Evolutionary conservation across 805 yeast species (phyloP), one percentile per base, ranked within the genome.

Genomic region (Tanozyma kutaoensis): DNA sequence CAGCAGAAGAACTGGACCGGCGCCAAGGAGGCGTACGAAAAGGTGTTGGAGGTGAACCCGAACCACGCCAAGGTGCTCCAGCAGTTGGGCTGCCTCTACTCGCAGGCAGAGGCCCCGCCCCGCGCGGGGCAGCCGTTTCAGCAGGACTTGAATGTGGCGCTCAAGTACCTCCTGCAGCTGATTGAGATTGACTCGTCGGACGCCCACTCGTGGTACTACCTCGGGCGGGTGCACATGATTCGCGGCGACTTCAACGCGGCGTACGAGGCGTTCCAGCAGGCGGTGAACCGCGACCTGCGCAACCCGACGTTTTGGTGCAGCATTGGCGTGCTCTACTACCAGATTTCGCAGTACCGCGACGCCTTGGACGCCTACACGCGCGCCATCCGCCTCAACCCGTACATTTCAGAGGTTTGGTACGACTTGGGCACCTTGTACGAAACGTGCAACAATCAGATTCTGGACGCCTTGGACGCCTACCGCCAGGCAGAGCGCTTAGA

Each of bases 261-360:
- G 2, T 91, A 88, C 54, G 97, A 91, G 48, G 93, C 96, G 0
- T 91, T 88, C 69, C 98, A 91, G 58, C 96, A 86, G 50, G 97
- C 97, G 9, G 98, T 91, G 32, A 91, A 91, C 52, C 70, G 95
- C 36, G 97, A 91, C 52, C 78, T 93, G 21, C 70, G 96, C 50
- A 91, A 91, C 52, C 97, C 98, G 31, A 91, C 96, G 2, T 91
- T 91, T 62, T 91, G 98, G 98, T 80, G 93, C 42, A 76, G 86
- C 19, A 79, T 80, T 44, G 98, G 98, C 50, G 98, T 91, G 11
- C 65, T 91, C 32, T 91, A 91, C 57, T 91, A 88, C 54, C 96
- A 91, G 55, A 88, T 91, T 33, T 74, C 91, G 31, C 98, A 91
- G 58, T 91, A 82, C 57, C 68, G 95, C 31, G 98, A 91, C 50